Percentiles rank a stretch among this genome's conserved stretches.
Evolutionary conservation across 805 yeast species (phyloP).

Genomic region (Metschnikowia arizonensis): DNA sequence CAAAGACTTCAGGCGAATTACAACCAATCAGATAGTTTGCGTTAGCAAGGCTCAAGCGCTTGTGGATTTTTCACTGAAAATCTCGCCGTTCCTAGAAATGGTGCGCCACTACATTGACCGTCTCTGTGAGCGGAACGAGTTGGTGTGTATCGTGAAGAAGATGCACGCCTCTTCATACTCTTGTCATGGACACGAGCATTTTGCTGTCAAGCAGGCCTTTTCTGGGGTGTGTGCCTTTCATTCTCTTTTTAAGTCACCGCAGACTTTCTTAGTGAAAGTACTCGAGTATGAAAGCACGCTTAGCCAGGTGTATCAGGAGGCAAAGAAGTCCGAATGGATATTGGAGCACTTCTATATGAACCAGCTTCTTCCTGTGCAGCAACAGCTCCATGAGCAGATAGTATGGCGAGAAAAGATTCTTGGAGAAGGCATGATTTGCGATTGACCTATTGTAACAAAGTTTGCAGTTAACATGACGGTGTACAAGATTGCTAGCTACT

Average conservation of each 20-base stretch:
- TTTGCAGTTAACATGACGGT: no score
- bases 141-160: conserved; percentile 10
- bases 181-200: conserved; percentile 13
- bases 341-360: conserved; percentile 11
- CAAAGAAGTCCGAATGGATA: conserved; percentile 9
- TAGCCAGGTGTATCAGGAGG: conserved; percentile 7
- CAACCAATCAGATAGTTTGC: conserved; percentile 5
- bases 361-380: conserved; percentile 13
- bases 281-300: conserved; percentile 8
- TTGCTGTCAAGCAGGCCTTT: conserved; percentile 9
- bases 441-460: no score
- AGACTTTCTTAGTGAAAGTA: conserved; percentile 4
- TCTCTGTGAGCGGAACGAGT: conserved; percentile 11
- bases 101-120: conserved; percentile 11
- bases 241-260: conserved; percentile 8
- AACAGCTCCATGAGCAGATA: conserved; percentile 9
- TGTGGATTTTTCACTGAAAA: conserved; percentile 9
- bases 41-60: conserved; percentile 9
- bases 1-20: conserved; percentile 2
- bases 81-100: conserved; percentile 8
- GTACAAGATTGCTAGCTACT: no score
- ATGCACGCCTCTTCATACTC: conserved; percentile 5
- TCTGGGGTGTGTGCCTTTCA: conserved; percentile 8
- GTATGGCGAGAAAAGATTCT: conserved; percentile 9
- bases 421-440: conserved; percentile 11